A percentile compares a stretch with the other conserved stretches of the same genome.
Conservation (phyloP, 176 grass and related monocot genomes). For the Carex myosuroides region DNA sequence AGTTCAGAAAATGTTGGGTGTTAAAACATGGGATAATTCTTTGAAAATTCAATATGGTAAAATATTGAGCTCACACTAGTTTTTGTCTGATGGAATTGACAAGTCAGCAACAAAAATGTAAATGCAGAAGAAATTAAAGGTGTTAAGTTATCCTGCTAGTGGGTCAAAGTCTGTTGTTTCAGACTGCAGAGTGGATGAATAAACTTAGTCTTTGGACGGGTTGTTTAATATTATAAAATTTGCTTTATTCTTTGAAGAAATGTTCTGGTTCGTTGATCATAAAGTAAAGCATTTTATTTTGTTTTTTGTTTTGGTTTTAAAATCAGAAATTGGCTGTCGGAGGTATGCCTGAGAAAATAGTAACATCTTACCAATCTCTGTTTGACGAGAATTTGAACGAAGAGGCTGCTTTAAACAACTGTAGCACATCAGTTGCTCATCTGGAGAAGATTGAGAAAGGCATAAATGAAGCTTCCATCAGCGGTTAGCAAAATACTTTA, state of each 20-base stretch:
- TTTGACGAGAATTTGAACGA: constrained; percentile 74
- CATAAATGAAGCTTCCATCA: constrained; percentile 47
- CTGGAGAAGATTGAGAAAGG: constrained; percentile 74
- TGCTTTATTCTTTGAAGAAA: constrained; percentile 2
- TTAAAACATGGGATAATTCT: neutral
- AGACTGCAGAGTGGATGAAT: neutral
- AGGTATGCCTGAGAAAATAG: constrained; percentile 85
- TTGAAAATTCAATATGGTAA: neutral
- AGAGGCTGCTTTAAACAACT: constrained; percentile 71
- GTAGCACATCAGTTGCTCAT: constrained; percentile 41
- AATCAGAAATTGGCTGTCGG: constrained; percentile 79
- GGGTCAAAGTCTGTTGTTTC: neutral
- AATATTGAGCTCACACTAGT: neutral
- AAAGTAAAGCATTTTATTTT: constrained; percentile 21
- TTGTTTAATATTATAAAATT: neutral
- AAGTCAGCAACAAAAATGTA: neutral
- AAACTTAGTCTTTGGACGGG: neutral
- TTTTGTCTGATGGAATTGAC: neutral
- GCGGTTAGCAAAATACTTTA: constrained; percentile 47
- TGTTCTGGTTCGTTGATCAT: neutral
- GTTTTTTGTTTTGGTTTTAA: constrained; percentile 14
- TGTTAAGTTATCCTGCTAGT: neutral
- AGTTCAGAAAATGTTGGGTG: neutral
- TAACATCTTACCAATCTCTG: constrained; percentile 62
- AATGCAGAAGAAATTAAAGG: neutral